Evolutionary conservation across 2,329 filamentous ascomycete genomes (phyloP).

Genomic region (Talaromyces piceae): DNA sequence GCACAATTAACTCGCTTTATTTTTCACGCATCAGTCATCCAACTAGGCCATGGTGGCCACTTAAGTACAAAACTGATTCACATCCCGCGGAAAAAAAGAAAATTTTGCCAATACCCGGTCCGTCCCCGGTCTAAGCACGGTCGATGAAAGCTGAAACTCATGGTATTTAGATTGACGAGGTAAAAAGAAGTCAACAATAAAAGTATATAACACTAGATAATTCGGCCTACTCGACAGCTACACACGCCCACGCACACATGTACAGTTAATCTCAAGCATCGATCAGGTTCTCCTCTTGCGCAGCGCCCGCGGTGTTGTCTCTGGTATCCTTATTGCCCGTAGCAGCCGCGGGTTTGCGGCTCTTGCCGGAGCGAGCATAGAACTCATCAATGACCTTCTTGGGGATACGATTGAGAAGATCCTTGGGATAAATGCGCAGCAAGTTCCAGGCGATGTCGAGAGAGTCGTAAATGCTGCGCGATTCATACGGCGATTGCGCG

Average conservation of each 20-base stretch:
- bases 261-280: slow-evolving; percentile 25
- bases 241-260: background rate
- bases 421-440: slow-evolving; percentile 95
- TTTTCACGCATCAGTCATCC: background rate
- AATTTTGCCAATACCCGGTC: no score
- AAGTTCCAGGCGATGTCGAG: slow-evolving; percentile 94
- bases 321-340: slow-evolving; percentile 36
- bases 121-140: no score
- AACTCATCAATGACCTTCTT: slow-evolving; percentile 76
- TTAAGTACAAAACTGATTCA: no score
- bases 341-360: slow-evolving; percentile 19
- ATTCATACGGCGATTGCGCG: slow-evolving; percentile 84
- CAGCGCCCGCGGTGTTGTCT: slow-evolving; percentile 30
- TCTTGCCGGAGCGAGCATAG: slow-evolving; percentile 56
- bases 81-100: no score
- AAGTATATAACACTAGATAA: background rate
- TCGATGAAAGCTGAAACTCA: background rate
- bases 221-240: background rate
- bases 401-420: slow-evolving; percentile 90
- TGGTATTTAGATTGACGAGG: background rate
- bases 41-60: background rate
- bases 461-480: slow-evolving; percentile 83
- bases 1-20: background rate
- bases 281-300: slow-evolving; percentile 32
- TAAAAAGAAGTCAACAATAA: background rate